Conservation (phyloP, 371 early-diverging fungal species). For the Lichtheimia corymbifera region DNA sequence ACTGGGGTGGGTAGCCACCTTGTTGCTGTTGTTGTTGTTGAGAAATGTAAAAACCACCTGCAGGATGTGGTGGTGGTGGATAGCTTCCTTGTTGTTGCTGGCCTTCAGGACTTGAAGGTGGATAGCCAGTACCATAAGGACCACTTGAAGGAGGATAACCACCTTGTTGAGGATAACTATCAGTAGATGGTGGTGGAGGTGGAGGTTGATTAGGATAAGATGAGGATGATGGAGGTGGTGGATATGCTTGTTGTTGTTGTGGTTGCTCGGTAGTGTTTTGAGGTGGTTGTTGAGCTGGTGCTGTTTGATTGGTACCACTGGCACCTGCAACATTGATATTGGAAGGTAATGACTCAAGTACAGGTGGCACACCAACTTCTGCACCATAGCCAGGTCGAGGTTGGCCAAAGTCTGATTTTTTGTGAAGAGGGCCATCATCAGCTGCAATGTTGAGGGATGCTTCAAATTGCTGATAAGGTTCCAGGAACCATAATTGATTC, state of each 20-base stretch:
- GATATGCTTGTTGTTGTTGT: not conserved
- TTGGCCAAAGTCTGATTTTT: conserved; percentile 45
- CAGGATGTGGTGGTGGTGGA: not conserved
- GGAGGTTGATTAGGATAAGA: not conserved
- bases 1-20: not conserved
- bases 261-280: not conserved
- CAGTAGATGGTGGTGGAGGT: not conserved
- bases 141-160: not conserved
- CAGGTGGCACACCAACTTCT: conserved; percentile 47
- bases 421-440: conserved; percentile 35
- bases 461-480: conserved; percentile 44
- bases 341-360: conserved; percentile 39
- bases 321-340: conserved; percentile 45
- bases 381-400: conserved; percentile 51
- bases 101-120: not conserved
- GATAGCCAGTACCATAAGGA: not conserved
- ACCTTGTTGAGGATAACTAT: not conserved
- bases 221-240: not conserved
- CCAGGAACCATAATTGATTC: conserved; percentile 51
- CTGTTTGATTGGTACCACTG: not conserved
- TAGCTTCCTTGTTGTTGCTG: not conserved
- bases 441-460: conserved; percentile 37
- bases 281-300: too few species aligned
- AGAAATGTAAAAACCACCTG: conserved; percentile 10
- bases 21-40: conserved; percentile 5